Conservation (phyloP, 345 rosid species). For the Pelargonium nanum region DNA sequence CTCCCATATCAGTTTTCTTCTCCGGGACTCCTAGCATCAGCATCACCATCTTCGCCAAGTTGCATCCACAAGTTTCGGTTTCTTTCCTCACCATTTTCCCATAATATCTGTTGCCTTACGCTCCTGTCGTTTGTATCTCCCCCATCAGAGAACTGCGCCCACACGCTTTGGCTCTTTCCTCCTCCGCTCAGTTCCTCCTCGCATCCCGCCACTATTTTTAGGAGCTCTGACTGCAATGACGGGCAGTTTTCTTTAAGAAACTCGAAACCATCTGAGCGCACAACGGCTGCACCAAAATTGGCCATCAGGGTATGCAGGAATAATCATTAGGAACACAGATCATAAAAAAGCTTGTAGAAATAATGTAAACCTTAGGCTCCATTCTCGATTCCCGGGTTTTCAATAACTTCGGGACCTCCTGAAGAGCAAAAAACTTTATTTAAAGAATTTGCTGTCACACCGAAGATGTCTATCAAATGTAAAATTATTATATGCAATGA, state of each 20-base stretch:
- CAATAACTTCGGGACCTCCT: conserved; percentile 19
- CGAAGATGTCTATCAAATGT: conserved; percentile 10
- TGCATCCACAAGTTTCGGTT: conserved; percentile 55
- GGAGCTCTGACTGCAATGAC: conserved; percentile 45
- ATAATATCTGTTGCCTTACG: conserved; percentile 57
- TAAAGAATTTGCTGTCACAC: conserved; percentile 15
- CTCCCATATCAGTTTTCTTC: conserved; percentile 25
- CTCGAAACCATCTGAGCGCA: conserved; percentile 51
- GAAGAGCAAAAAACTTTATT: conserved; percentile 17
- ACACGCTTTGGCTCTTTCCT: conserved; percentile 60
- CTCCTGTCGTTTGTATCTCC: conserved; percentile 48
- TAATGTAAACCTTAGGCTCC: conserved; percentile 22
- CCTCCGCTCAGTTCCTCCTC: conserved; percentile 58
- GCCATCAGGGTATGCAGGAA: conserved; percentile 15
- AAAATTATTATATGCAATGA: no score
- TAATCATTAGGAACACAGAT: not conserved
- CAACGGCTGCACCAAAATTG: conserved; percentile 35
- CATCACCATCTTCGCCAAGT: conserved; percentile 35
- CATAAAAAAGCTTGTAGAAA: conserved; percentile 1
- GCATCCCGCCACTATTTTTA: conserved; percentile 56
- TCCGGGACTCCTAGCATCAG: conserved; percentile 28
- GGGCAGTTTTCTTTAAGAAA: conserved; percentile 48
- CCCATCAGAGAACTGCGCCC: conserved; percentile 77
- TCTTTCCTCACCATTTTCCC: conserved; percentile 62
- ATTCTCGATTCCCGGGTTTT: conserved; percentile 16